Evolutionary conservation across 225 moss, liverwort and hornwort genomes (phyloP).

Genomic region (Polytrichum formosum): DNA sequence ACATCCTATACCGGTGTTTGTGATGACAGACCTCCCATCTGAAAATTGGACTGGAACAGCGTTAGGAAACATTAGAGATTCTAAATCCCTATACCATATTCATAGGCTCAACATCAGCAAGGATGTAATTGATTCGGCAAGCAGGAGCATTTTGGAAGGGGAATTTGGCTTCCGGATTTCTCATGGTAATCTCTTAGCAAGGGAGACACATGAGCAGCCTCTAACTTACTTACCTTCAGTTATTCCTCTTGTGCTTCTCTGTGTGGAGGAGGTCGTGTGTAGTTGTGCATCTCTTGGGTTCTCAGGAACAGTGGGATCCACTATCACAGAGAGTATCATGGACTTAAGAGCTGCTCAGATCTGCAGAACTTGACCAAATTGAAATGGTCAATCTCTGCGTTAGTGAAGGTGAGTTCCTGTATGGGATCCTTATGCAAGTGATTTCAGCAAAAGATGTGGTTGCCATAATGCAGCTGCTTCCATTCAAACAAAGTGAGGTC

Average conservation of each 20-base stretch:
- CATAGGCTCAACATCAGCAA: constrained; percentile 17
- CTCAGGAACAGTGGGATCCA: constrained; percentile 43
- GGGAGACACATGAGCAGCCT: background rate
- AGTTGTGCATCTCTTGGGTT: constrained; percentile 58
- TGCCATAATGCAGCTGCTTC: too few relatives aligned
- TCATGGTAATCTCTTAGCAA: background rate
- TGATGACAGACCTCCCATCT: constrained; percentile 35
- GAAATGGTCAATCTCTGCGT: too few relatives aligned
- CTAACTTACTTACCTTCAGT: background rate
- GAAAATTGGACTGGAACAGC: constrained; percentile 28
- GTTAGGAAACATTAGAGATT: constrained; percentile 11
- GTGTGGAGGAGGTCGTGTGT: constrained; percentile 51
- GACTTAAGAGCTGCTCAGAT: constrained; percentile 17
- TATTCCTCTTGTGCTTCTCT: constrained; percentile 25
- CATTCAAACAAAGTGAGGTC: too few relatives aligned
- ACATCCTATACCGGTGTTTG: constrained; percentile 22
- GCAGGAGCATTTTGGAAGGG: constrained; percentile 10
- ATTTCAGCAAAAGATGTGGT: too few relatives aligned
- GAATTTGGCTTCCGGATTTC: constrained; percentile 32
- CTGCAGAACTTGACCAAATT: background rate
- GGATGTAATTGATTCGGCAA: constrained; percentile 22
- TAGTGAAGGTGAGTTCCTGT: too few relatives aligned
- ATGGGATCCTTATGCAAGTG: too few relatives aligned
- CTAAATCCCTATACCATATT: constrained; percentile 12
- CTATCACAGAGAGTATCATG: constrained; percentile 28